Evolutionary conservation across 768 basidiomycete species (phyloP).

Genomic region (Clitopilus passeckerianus): DNA sequence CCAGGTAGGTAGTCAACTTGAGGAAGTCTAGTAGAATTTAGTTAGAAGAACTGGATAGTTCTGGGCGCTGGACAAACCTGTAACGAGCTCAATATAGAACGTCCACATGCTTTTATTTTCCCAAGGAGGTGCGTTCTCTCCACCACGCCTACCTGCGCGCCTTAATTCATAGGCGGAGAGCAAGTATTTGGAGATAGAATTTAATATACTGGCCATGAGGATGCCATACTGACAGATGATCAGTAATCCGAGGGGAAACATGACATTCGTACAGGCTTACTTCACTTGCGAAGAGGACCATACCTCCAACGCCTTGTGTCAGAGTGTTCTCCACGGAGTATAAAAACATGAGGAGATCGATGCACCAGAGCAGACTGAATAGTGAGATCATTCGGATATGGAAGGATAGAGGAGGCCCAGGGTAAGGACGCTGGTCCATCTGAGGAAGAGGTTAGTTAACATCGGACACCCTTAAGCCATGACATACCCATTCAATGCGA

Average conservation of each 20-base stretch:
- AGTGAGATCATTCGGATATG: constrained; percentile 79
- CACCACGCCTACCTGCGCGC: constrained; percentile 70
- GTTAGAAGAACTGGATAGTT: neutral
- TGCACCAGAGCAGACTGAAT: constrained; percentile 67
- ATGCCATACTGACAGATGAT: constrained; percentile 69
- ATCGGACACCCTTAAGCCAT: neutral
- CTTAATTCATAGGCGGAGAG: constrained; percentile 80
- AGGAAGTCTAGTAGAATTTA: constrained; percentile 68
- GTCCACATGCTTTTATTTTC: constrained; percentile 97
- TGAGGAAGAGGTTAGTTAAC: constrained; percentile 26
- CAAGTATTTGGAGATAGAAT: constrained; percentile 76
- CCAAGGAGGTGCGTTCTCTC: constrained; percentile 88
- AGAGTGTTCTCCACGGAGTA: constrained; percentile 80
- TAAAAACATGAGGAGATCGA: constrained; percentile 73
- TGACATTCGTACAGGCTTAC: constrained; percentile 33
- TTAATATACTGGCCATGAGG: constrained; percentile 74
- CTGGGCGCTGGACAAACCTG: constrained; percentile 50
- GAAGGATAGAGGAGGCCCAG: constrained; percentile 77
- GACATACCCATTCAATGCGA: constrained; percentile 87
- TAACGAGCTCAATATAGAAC: constrained; percentile 90
- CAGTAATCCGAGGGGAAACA: constrained; percentile 4
- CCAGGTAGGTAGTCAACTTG: constrained; percentile 86
- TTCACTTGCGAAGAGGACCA: constrained; percentile 95
- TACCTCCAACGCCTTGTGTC: constrained; percentile 76
- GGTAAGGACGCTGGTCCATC: constrained; percentile 97